These are phyloP conservation scores for Fraxinus latifolia DNA, from an alignment of 305 asterid species.

Conservation along the genomic window DNA sequence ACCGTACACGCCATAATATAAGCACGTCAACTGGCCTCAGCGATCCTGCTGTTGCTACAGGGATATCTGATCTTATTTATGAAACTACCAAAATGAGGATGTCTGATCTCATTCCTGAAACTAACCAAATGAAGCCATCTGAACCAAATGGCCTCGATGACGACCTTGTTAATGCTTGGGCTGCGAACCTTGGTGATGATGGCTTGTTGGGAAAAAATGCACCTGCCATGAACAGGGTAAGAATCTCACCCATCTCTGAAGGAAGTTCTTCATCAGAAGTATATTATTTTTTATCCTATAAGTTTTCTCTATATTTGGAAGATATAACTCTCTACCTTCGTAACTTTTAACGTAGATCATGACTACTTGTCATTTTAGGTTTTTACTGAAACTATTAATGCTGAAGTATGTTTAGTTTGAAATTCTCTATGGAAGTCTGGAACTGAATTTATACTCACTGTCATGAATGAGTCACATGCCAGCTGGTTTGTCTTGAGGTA, in stretches of 20 bases:
- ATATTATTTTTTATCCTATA: background rate
- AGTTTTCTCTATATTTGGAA: background rate
- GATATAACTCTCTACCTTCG: background rate
- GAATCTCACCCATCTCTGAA: constrained; percentile 6
- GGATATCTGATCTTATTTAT: constrained; percentile 93
- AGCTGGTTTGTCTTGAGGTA: background rate
- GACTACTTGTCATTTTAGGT: background rate
- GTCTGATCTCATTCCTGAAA: constrained; percentile 75
- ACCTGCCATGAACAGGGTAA: constrained; percentile 97
- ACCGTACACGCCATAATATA: constrained; percentile 95
- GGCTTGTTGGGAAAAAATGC: constrained; percentile 54
- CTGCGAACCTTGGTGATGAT: constrained; percentile 93
- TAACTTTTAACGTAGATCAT: background rate
- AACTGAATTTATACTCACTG: background rate
- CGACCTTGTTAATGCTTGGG: constrained; percentile 98
- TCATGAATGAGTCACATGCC: background rate
- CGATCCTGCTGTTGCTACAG: constrained; percentile 96
- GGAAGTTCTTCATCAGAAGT: background rate
- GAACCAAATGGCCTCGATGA: constrained; percentile 85
- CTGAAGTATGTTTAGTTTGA: background rate
- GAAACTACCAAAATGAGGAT: constrained; percentile 73
- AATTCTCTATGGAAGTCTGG: background rate
- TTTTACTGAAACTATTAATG: background rate
- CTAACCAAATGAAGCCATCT: constrained; percentile 53
- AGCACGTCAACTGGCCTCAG: constrained; percentile 86